These are phyloP conservation scores for Neocallimastix lanati DNA, from an alignment of 192 early-diverging fungal genomes.

Conservation along the genomic window DNA sequence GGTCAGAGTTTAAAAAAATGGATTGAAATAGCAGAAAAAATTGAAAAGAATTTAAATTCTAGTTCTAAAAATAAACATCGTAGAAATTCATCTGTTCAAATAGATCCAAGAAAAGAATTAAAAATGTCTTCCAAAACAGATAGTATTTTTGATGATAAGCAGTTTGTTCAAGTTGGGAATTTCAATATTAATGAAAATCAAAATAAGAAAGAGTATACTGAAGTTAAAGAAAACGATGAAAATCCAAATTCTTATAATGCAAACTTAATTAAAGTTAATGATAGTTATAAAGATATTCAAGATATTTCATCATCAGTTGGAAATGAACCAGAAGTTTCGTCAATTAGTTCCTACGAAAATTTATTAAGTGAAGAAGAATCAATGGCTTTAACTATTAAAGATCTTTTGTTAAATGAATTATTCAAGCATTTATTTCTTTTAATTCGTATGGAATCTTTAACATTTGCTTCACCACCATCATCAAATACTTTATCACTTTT, in stretches of 20 bases:
- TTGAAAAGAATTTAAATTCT: conserved; percentile 1
- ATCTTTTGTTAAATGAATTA: conserved; percentile 1
- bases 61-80: not conserved
- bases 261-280: not conserved
- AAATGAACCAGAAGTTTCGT: not conserved
- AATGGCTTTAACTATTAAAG: not conserved
- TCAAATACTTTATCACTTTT: conserved; percentile 19
- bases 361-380: not conserved
- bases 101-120: not conserved
- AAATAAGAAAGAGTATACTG: not conserved
- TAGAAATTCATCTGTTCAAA: not conserved
- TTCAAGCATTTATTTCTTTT: conserved; percentile 5
- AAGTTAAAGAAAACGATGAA: not conserved
- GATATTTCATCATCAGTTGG: not conserved
- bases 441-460: not conserved
- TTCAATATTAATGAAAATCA: not conserved
- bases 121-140: not conserved
- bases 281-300: not conserved
- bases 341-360: not conserved
- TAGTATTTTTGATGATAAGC: conserved; percentile 1
- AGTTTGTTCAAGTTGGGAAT: not conserved
- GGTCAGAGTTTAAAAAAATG: conserved; percentile 52
- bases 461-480: conserved; percentile 1
- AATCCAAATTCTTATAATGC: not conserved
- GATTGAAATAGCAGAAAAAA: conserved; percentile 7